phyloP scores from a whole-genome alignment of 176 grass and related monocot species.

The Oryza meridionalis region DNA sequence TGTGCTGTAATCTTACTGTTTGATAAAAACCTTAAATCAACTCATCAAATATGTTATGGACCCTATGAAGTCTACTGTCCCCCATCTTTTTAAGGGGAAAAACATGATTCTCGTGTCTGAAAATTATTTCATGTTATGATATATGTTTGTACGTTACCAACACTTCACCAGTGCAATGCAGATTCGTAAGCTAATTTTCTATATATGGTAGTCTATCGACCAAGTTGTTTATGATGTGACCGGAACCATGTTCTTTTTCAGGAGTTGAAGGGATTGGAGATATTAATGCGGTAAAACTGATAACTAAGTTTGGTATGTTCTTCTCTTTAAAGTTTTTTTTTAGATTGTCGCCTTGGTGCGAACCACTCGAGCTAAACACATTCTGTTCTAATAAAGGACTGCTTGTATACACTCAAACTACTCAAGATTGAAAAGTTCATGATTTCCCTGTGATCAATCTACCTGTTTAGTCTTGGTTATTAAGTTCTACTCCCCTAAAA shows the following conservation, averaged over 20 bases:
- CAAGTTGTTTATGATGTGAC: conserved; percentile 7
- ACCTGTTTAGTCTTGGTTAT: conserved; percentile 35
- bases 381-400: conserved; percentile 20
- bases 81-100: conserved; percentile 15
- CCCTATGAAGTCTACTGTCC: neutral
- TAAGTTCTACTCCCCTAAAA: conserved; percentile 15
- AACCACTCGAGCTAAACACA: conserved; percentile 21
- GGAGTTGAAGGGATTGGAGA: conserved; percentile 95
- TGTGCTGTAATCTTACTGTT: conserved; percentile 21
- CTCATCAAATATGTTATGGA: conserved; percentile 3
- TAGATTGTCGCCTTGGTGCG: neutral
- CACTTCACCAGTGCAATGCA: conserved; percentile 18
- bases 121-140: conserved; percentile 8
- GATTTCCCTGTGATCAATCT: conserved; percentile 5
- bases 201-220: neutral
- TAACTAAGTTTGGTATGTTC: conserved; percentile 86
- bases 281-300: conserved; percentile 78
- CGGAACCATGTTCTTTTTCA: conserved; percentile 48
- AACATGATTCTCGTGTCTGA: neutral
- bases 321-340: conserved; percentile 28
- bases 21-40: neutral
- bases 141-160: conserved; percentile 5
- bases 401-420: neutral
- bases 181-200: conserved; percentile 22
- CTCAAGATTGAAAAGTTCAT: neutral